Evolutionary conservation across 192 early-diverging fungal genomes (phyloP).

Genomic region (Chytriomyces hyalinus): DNA sequence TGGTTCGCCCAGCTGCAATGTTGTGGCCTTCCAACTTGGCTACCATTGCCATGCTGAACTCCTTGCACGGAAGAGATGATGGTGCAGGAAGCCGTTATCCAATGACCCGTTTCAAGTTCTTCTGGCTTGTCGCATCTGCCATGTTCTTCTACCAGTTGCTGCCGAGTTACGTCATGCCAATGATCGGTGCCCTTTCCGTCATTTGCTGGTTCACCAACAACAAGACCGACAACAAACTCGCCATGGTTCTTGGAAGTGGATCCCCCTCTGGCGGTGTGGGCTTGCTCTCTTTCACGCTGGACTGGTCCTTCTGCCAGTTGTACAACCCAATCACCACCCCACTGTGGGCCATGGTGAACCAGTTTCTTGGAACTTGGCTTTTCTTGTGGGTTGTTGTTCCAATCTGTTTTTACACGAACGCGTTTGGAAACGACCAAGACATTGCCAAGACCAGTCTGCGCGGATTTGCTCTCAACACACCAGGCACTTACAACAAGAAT

Average conservation of each 20-base stretch:
- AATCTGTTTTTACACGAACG: constrained; percentile 10
- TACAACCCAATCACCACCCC: constrained; percentile 14
- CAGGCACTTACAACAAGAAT: constrained; percentile 15
- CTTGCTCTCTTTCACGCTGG: neutral
- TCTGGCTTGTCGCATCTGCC: constrained; percentile 33
- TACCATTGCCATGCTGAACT: constrained; percentile 77
- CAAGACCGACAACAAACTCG: neutral
- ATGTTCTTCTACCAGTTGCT: constrained; percentile 32
- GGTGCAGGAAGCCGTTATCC: neutral
- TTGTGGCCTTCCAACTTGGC: constrained; percentile 82
- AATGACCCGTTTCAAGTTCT: constrained; percentile 39
- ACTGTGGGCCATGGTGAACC: constrained; percentile 33
- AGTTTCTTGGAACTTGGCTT: constrained; percentile 21
- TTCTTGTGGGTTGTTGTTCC: constrained; percentile 41
- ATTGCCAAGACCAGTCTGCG: neutral
- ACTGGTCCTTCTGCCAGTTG: constrained; percentile 2
- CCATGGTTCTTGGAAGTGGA: constrained; percentile 9
- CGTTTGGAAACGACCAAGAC: constrained; percentile 25
- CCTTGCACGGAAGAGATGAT: constrained; percentile 63
- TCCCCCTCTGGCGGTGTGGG: neutral
- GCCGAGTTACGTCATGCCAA: constrained; percentile 4
- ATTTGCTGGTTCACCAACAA: constrained; percentile 1
- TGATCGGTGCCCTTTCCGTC: constrained; percentile 24
- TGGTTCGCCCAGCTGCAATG: constrained; percentile 84
- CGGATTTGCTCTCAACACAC: constrained; percentile 24